phyloP scores from a whole-genome alignment of 352 stramenopile genomes.

The Phytophthora citricola region DNA sequence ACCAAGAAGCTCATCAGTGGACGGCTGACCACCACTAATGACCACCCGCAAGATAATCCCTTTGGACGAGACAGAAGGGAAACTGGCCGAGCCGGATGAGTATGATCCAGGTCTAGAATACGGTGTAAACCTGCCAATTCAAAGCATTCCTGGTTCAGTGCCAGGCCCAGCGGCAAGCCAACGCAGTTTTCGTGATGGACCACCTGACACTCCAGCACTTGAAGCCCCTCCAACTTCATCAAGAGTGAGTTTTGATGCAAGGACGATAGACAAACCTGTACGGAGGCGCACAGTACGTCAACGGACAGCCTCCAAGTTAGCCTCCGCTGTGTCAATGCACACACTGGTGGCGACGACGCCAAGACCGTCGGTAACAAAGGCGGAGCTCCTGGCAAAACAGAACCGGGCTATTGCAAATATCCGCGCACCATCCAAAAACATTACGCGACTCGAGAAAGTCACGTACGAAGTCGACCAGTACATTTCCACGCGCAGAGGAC shows the following conservation, averaged over 20 bases:
- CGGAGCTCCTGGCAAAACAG: slow-evolving; percentile 31
- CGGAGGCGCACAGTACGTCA: slow-evolving; percentile 23
- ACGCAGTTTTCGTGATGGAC: slow-evolving; percentile 12
- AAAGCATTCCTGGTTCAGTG: slow-evolving; percentile 8
- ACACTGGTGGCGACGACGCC: slow-evolving; percentile 6
- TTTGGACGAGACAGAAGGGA: slow-evolving; percentile 11
- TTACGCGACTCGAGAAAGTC: slow-evolving; percentile 46
- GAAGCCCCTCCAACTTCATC: slow-evolving; percentile 2
- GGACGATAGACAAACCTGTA: slow-evolving; percentile 3
- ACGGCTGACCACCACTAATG: slow-evolving; percentile 5
- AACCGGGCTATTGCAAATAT: slow-evolving; percentile 31
- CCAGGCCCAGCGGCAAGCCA: background rate
- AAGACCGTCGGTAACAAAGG: slow-evolving; percentile 12
- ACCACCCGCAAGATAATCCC: slow-evolving; percentile 31
- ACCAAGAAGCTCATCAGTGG: background rate
- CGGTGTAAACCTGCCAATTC: slow-evolving; percentile 4
- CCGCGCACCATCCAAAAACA: slow-evolving; percentile 29
- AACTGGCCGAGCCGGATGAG: slow-evolving; percentile 1
- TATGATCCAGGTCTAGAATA: background rate
- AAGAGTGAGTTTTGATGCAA: slow-evolving; percentile 31
- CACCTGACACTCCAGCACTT: slow-evolving; percentile 7
- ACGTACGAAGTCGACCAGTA: slow-evolving; percentile 67
- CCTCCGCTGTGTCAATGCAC: slow-evolving; percentile 22
- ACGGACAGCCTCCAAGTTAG: slow-evolving; percentile 22
- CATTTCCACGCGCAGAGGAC: slow-evolving; percentile 66